Base-by-base conservation (phyloP, 2,329 filamentous ascomycete species). In the Penicillium sp. region DNA sequence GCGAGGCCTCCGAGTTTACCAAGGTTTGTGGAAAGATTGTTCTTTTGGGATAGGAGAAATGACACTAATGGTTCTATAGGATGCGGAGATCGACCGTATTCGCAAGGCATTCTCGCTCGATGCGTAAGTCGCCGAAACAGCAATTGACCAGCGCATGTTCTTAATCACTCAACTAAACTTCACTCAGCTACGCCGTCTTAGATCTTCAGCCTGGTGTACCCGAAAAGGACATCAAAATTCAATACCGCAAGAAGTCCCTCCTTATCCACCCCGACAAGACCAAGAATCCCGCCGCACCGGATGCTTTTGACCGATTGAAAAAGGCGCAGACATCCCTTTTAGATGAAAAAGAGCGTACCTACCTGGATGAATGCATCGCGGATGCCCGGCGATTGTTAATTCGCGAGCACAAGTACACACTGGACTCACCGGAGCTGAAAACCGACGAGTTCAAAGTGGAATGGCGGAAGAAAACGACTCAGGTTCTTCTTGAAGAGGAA, bases 231-330 rank as follows among this genome's bases (percentile, higher is more conserved):
- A 96, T 98, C 73, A 96, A 95, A 69, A 73, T 82, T 53, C 78
- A 79, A 51, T 98, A 96, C 70, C 89, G 92, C 72, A 89, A 87
- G 57, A 96, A 95, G 67, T 98, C 92, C n/a, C 82, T 98, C 40
- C 80, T 98, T 32, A 96, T 98, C 71, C 92, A 98, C 71, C 92
- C 92, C 5, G 92, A 98, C 72, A 98, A 98, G 67, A 95, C 92
- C 39, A 81, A 81, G 58, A 96, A 98, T 60, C 83, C 87, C 0
- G 77, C 74, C 32, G 92, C 92, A 0, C 90, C 92, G 3, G 92
- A 96, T 56, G 92, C 92, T 50, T 98, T 98, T 61, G 92, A 98
- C 67, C 82, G 90, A 7, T 76, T 98, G 17, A 95, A 95, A 59
- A 95, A 96, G 67, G 92, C 92, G 0, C 88, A 96, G 60, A 84